Evolutionary conservation across 2,329 filamentous ascomycete species (phyloP), one percentile per base, ranked within the genome.

Genomic region (Aspergillus sp.): DNA sequence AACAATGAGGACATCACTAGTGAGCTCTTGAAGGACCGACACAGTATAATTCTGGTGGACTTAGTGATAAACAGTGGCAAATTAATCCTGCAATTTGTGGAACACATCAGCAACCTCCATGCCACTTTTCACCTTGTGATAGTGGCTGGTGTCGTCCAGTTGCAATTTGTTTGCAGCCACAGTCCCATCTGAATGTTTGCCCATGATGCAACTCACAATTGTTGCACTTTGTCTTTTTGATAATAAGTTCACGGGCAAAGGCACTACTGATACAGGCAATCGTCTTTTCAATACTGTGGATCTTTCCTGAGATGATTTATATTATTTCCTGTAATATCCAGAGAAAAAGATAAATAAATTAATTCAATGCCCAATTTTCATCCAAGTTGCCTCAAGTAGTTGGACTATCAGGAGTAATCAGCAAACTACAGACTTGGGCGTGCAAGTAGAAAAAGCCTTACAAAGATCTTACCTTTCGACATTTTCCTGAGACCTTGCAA

Each of bases 1-100:
- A 1, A 52, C 33, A 52, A 60, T 1, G 46, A 58, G 0, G 74
- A 83, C 32, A 53, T 84, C 37, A 63, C 63, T 41, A 2, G 25
- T 0, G 37, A 72, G 1, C 72, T 80, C 54, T 9, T 83, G 0
- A 6, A 63, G 1, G 62, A 56, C 2, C 60, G 65, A 41, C 43
- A 49, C 12, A 75, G 65, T 0, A 57, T 83, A 1, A 53, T 84
- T 1, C 60, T 84, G 3, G 79, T 83, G 1, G 82, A 84, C 57
- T 80, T 76, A 0, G 79, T 84, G 1, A 62, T 84, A n/a, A 82
- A 84, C 52, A 80, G 57, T 25, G 79, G 81, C 4, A 71, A 70
- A 44, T 72, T 75, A 0, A 57, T 81, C 4, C 49, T 73, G 1
- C 58, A 74, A 1, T 82, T 80, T 53, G 63, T 80, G 13, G 27